Evolutionary conservation across 2,329 filamentous ascomycete species (phyloP), one percentile per base, ranked within the genome.

Genomic region (Apiospora pterosperma): DNA sequence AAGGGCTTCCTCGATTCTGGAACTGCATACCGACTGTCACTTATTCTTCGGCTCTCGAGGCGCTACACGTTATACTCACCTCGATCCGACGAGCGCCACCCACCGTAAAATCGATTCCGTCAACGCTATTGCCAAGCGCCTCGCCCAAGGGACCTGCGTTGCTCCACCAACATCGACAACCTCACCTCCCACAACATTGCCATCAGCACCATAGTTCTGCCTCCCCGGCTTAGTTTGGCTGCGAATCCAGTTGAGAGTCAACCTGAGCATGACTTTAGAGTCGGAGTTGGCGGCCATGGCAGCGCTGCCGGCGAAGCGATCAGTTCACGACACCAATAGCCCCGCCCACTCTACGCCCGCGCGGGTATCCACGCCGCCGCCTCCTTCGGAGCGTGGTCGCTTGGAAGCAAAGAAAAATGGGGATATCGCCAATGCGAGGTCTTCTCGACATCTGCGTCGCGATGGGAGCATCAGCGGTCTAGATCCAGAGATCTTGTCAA

Each of bases 401-500:
- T 67, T 82, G 36, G 81, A 84, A 67, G 72, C 76, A 25, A 81
- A 77, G 68, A 72, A 76, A 34, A 79, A 79, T 63, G 67, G 75
- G 6, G 80, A 83, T 19, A 72, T 72, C 62, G 67, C 74, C 31
- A 74, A 73, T 62, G 72, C 76, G 23, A 73, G 76, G 62, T 69
- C 68, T 62, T 63, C 75, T 16, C 77, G 80, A 34, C 77, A 75
- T 66, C 72, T 74, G 34, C 69, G 72, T 38, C 75, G 78, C 62
- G 72, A 74, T 44, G 76, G 75, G 42, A 78, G 76, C 23, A 68
- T 72, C n/a, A 74, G 73, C 28, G 76, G 73, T 2, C 73, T 87
- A 42, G 84, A 87, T 67, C 71, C 81, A 25, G 82, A 85, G 59
- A 79, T 78, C 4, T 77, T 86, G 48, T 82, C 86, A 63, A 79